phyloP scores from a whole-genome alignment of 2,329 filamentous ascomycete genomes.

The Ophiocordyceps camponoti-floridani region DNA sequence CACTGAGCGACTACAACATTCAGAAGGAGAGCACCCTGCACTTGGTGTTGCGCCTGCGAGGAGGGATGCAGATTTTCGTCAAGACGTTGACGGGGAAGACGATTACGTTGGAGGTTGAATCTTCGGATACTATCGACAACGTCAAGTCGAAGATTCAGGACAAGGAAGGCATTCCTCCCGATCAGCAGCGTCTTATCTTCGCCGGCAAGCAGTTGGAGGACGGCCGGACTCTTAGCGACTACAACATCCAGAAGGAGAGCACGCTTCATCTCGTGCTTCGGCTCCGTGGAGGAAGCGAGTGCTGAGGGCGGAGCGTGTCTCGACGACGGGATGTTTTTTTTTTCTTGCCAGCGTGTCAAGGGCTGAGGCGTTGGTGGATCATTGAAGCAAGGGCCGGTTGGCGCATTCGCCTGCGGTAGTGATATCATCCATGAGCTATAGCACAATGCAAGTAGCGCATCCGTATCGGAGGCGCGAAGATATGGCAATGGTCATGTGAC shows the following conservation, averaged over 20 bases:
- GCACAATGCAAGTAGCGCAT: not conserved
- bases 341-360: not conserved
- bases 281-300: conserved; percentile 63
- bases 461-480: not conserved
- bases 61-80: conserved; percentile 81
- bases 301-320: not conserved
- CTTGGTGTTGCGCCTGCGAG: conserved; percentile 70
- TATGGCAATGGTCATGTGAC: no score
- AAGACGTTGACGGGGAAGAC: conserved; percentile 87
- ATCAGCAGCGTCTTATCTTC: no score
- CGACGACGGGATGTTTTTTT: not conserved
- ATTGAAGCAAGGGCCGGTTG: no score
- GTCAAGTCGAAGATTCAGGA: no score
- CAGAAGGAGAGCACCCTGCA: conserved; percentile 84
- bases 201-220: conserved; percentile 90
- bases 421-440: not conserved
- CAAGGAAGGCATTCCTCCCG: no score
- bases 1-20: conserved; percentile 84
- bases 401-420: no score
- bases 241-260: conserved; percentile 92
- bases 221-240: conserved; percentile 77
- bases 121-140: no score
- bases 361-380: conserved; percentile 36
- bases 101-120: conserved; percentile 81
- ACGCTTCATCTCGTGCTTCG: conserved; percentile 68